Base-by-base conservation (phyloP, 2,329 filamentous ascomycete species). In the Helminthosporium solani region DNA sequence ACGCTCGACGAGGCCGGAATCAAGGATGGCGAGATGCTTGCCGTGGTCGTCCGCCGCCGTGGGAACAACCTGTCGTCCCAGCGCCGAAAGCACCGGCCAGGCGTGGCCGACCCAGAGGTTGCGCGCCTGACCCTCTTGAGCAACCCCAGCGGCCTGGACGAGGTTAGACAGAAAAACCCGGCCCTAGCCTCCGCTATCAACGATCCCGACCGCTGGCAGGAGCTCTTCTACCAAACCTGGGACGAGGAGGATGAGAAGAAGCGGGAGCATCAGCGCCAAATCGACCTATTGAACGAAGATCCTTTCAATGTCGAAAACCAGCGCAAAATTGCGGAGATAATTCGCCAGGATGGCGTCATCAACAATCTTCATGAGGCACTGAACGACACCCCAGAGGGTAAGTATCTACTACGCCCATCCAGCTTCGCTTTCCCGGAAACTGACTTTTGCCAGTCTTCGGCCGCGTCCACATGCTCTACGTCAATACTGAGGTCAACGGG, bases 301-400 rank as follows among this genome's bases (percentile, higher is more conserved):
- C 91, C 92, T 0, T 96, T 97, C 73, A 92, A 99, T 66, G 75
- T 90, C 20, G 91, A 96, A 54, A 89, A 91, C 7, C 94, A 99
- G 73, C 80, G 80, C 37, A 89, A 86, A 73, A 99, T 99, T 52
- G 92, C 94, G 66, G 94, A 99, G 73, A 95, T 97, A 72, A 99
- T 99, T 65, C 85, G 94, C 44, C 88, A 96, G 72, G 88, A 97
- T 73, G 81, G 86, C 14, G 92, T 99, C 36, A 90, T 92, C 71
- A 90, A 96, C 73, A 99, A 99, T 64, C 72, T 97, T 49, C 90
- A 97, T 66, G 94, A 91, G 72, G 94, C 94, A 33, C 92, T 96
- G 80, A 92, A 97, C 73, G 86, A 97, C 72, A 96, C 95, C 63
- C 94, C 94, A 0, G 94, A 97, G 81, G 92, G 92, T 95, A 74